Base-by-base conservation (phyloP, 1,284 basidiomycete species). In the Cutaneotrichosporon dermatis region DNA sequence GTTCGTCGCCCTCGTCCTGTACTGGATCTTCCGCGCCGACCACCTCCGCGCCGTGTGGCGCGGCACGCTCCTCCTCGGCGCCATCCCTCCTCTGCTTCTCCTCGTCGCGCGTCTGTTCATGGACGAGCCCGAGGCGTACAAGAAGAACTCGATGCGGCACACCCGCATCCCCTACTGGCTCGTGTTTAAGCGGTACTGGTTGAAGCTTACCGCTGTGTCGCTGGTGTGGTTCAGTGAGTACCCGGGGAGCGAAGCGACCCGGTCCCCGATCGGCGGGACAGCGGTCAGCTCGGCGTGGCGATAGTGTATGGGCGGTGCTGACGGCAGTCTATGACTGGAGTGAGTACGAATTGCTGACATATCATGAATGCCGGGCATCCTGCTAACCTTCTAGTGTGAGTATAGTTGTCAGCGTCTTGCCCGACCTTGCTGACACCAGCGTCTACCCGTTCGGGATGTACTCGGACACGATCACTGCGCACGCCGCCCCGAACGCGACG, bases 31-130 rank as follows among this genome's bases (percentile, higher is more conserved):
- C 64, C 88, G 90, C 41, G 77, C 85, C 59, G 75, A 89, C 64
- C 90, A 93, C 71, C 84, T 94, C 36, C 35, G 45, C 37, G 87
- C 86, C 8, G 88, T 90, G 4, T 95, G 91, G 93, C 87, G 94
- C 57, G 75, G 92, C 42, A 89, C 90, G 4, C 83, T 97, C 36
- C 92, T 90, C n/a, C 82, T 97, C 10, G 94, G 93, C 46, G 80
- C 88, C 44, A 75, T 96, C 54, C 91, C 92, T 33, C 92, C 93
- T 4, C 67, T 86, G 6, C 80, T 85, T 51, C 62, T 95, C 43
- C 85, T 95, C 70, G 71, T 92, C 56, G 96, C 92, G 89, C 90
- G 94, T 65, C 72, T 90, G 59, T 83, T 82, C 60, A 94, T 96
- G 88, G 80, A 85, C 37, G 90, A 96, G 76, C 79, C 79, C 61